phyloP scores from a whole-genome alignment of 179 eudicot species.

The Heliamphora pulchella region DNA sequence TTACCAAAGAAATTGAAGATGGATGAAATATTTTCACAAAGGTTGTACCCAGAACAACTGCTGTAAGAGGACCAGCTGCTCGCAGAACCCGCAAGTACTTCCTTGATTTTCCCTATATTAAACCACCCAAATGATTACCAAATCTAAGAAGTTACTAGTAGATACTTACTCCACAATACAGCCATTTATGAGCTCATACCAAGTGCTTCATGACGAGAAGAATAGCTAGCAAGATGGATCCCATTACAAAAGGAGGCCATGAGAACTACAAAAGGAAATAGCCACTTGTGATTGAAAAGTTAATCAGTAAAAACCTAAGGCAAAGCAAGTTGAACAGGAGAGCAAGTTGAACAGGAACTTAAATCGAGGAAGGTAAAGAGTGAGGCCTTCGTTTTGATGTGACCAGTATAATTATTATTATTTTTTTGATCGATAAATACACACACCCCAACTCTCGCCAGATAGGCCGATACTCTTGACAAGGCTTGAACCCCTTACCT shows the following conservation, averaged over 20 bases:
- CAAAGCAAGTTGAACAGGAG: conserved; percentile 9
- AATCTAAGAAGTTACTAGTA: neutral
- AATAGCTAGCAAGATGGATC: conserved; percentile 70
- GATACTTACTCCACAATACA: neutral
- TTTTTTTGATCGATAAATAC: too few species aligned
- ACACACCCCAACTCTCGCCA: too few species aligned
- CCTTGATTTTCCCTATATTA: conserved; percentile 65
- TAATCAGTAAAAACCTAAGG: neutral
- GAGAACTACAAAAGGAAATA: conserved; percentile 55
- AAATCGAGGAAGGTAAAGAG: neutral
- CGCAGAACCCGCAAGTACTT: conserved; percentile 68
- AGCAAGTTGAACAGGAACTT: neutral
- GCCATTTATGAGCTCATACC: conserved; percentile 37
- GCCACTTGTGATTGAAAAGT: neutral
- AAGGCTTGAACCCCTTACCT: too few species aligned
- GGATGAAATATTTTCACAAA: conserved; percentile 76
- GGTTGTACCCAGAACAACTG: conserved; percentile 81
- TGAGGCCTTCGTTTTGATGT: neutral
- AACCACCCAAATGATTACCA: conserved; percentile 18
- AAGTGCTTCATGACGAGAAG: conserved; percentile 84
- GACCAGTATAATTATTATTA: neutral
- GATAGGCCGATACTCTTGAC: too few species aligned
- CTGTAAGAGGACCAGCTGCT: conserved; percentile 96
- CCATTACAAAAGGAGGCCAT: conserved; percentile 96
- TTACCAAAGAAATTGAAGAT: conserved; percentile 88